Evolutionary conservation across 2,329 filamentous ascomycete genomes (phyloP), one percentile per base, ranked within the genome.

Genomic region (Talaromyces sp.): DNA sequence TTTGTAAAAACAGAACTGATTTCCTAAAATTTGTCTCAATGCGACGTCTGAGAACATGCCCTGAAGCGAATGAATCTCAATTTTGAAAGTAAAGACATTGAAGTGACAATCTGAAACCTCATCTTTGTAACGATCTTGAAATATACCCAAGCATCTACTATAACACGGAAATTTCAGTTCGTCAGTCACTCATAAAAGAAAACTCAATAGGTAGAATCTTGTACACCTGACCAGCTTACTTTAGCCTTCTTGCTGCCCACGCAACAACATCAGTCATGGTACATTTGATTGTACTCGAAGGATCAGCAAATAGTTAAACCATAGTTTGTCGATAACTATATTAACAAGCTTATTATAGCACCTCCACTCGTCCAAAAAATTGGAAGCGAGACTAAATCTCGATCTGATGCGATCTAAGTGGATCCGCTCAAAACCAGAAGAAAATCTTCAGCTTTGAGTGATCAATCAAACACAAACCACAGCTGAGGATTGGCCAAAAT

Each of bases 401-500:
- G 31, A 56, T 56, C 31, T 4, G 31, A 60, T 47, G 31, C 43
- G 31, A 37, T 60, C 58, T 60, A 6, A 45, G 58, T n/a, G 27
- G 58, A 49, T 60, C 43, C 22, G 2, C 35, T 39, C 16, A 19
- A 37, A 37, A 11, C 41, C 27, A 14, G 24, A 50, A 60, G 3
- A 37, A 27, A 16, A 6, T 50, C 33, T 56, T 24, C 33, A 16
- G 11, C n/a, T 56, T 56, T 39, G 33, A 22, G 52, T 14, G 33
- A 56, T 56, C 33, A 56, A 37, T 37, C 52, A 22, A 7, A n/a
- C 27, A 22, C n/a, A 56, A 39, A 14, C 5, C 52, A 35, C 16
- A 16, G 33, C 27, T 5, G 4, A 60, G 24, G 4, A 19, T 47
- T 67, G 45, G 31, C 37, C 64, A 64, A 52, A 33, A 60, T 37